Evolutionary conservation across 129 eudicot species (phyloP).

Genomic region (Saposhnikovia divaricata): DNA sequence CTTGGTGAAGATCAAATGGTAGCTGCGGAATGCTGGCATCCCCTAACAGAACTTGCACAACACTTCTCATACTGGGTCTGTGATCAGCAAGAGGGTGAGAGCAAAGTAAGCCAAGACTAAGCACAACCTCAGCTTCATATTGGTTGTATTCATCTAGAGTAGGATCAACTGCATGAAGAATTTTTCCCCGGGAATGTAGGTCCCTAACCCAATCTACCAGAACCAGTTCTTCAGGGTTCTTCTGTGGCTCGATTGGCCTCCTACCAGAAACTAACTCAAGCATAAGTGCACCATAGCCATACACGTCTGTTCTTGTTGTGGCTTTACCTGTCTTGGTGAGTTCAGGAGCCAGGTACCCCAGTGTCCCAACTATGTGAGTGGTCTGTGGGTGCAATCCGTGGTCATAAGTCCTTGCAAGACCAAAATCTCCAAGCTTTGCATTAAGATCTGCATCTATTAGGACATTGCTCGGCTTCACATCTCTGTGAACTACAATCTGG

Average conservation of each 20-base stretch:
- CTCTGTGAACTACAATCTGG: constrained; percentile 7
- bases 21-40: constrained; percentile 5
- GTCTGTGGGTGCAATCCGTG: constrained; percentile 7
- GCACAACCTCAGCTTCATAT: constrained; percentile 3
- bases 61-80: constrained; percentile 6
- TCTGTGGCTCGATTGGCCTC: constrained; percentile 5
- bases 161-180: constrained; percentile 7
- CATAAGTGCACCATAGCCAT: constrained; percentile 7
- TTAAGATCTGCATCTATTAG: constrained; percentile 5
- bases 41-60: constrained; percentile 4
- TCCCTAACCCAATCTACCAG: constrained; percentile 8
- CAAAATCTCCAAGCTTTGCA: constrained; percentile 10
- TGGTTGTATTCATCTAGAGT: not conserved
- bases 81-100: constrained; percentile 9
- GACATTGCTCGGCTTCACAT: constrained; percentile 9
- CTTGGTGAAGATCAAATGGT: constrained; percentile 7
- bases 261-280: constrained; percentile 6
- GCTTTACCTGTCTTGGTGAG: constrained; percentile 9
- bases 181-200: not conserved
- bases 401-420: constrained; percentile 9
- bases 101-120: constrained; percentile 7
- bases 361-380: constrained; percentile 6
- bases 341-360: constrained; percentile 9
- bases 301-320: constrained; percentile 5
- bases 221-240: constrained; percentile 4